These are phyloP conservation scores for Aspergillus udagawae DNA, from an alignment of 2,329 filamentous ascomycete species.

Conservation along the genomic window DNA sequence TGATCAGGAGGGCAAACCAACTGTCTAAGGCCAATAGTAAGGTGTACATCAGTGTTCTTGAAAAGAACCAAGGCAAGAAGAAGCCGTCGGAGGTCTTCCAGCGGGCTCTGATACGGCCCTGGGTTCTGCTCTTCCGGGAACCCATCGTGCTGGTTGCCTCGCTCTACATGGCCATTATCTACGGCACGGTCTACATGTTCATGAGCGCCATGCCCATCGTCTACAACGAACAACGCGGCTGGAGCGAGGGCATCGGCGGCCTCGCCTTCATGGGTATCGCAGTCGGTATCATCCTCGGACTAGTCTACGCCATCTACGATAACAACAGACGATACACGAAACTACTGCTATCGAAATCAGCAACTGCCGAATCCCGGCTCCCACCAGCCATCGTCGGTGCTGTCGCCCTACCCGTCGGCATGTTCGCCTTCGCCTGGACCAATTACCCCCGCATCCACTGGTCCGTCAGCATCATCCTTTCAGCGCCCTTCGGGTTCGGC, in stretches of 20 bases:
- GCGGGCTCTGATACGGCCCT: conserved; percentile 1
- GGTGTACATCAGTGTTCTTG: conserved; percentile 4
- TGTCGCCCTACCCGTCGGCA: conserved; percentile 2
- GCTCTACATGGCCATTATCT: conserved; percentile 14
- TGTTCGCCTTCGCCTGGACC: conserved; percentile 13
- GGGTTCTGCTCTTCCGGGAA: conserved; percentile 5
- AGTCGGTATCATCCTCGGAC: conserved; percentile 28
- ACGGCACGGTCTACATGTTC: conserved; percentile 16
- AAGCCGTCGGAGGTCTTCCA: neutral
- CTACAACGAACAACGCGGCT: conserved; percentile 22
- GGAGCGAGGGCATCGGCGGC: conserved; percentile 43
- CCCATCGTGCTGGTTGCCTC: conserved; percentile 11
- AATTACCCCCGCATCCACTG: conserved; percentile 9
- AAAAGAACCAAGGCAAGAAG: neutral
- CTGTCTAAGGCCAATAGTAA: neutral
- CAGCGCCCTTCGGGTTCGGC: neutral
- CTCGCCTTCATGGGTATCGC: conserved; percentile 46
- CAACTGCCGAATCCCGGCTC: neutral
- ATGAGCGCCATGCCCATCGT: conserved; percentile 17
- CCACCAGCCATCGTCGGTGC: conserved; percentile 4
- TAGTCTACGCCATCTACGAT: neutral
- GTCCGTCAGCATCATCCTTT: neutral
- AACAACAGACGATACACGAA: neutral
- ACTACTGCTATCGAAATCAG: neutral
- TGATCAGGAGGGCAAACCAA: neutral